Evolutionary conservation across 495 filamentous ascomycete species (phyloP).

Genomic region (Xylaria acuta): DNA sequence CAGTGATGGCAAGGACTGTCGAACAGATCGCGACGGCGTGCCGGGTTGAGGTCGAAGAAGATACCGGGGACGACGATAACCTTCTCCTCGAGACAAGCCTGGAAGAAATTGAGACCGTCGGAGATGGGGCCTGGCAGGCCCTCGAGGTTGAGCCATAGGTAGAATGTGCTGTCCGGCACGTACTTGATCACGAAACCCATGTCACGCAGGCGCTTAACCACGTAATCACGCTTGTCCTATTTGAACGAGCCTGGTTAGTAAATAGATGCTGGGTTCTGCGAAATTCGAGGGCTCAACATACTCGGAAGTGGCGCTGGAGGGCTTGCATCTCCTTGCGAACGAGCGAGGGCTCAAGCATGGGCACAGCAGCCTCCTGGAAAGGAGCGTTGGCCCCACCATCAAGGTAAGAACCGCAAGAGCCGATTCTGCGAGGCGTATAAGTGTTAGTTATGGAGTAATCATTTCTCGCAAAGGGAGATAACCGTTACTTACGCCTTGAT

Average conservation of each 20-base stretch:
- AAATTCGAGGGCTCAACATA: slow-evolving; percentile 21
- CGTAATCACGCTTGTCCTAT: slow-evolving; percentile 84
- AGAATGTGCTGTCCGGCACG: slow-evolving; percentile 90
- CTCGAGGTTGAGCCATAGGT: slow-evolving; percentile 68
- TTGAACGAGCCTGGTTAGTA: slow-evolving; percentile 13
- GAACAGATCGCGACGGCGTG: slow-evolving; percentile 87
- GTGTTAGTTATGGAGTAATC: neutral
- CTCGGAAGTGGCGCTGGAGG: slow-evolving; percentile 82
- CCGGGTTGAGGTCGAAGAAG: slow-evolving; percentile 89
- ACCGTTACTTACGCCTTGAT: slow-evolving; percentile 69
- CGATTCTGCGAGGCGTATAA: slow-evolving; percentile 58
- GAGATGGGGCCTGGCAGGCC: slow-evolving; percentile 76
- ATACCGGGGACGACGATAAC: slow-evolving; percentile 96
- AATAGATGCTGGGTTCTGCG: neutral
- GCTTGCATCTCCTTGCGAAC: slow-evolving; percentile 89
- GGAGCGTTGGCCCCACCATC: slow-evolving; percentile 94
- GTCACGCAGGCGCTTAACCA: slow-evolving; percentile 72
- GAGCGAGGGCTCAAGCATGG: slow-evolving; percentile 83
- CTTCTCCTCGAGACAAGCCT: slow-evolving; percentile 88
- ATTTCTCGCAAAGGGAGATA: too few relatives aligned
- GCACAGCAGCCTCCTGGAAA: slow-evolving; percentile 92
- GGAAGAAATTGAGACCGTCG: slow-evolving; percentile 96
- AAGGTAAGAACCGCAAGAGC: slow-evolving; percentile 92
- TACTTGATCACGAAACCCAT: slow-evolving; percentile 86
- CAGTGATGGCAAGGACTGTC: slow-evolving; percentile 94